phyloP scores from a whole-genome alignment of 805 yeast species.

The Saturnispora halmiae region DNA sequence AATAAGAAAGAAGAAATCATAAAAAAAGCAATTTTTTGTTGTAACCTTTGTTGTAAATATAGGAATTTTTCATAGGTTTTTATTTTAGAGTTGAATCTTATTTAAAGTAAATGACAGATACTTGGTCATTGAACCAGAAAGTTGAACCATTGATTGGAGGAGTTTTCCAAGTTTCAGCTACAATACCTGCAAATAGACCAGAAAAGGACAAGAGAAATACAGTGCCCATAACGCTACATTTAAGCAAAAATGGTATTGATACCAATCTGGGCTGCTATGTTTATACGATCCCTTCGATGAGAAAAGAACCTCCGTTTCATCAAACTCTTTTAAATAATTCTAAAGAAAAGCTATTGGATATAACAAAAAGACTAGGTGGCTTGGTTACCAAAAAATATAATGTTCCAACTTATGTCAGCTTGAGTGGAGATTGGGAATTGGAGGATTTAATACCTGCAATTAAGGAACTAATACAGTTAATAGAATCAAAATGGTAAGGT shows the following conservation, averaged over 20 bases:
- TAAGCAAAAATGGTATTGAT: constrained; percentile 28
- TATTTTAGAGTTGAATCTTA: too few species aligned
- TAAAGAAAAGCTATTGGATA: constrained; percentile 33
- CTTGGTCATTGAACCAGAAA: neutral
- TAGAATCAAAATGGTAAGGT: constrained; percentile 21
- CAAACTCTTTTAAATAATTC: constrained; percentile 38
- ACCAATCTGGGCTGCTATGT: constrained; percentile 35
- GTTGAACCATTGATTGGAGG: constrained; percentile 2
- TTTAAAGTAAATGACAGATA: constrained; percentile 1
- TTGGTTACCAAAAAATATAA: constrained; percentile 33
- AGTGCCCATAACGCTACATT: constrained; percentile 31
- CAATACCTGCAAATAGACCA: constrained; percentile 1
- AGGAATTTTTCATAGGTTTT: too few species aligned
- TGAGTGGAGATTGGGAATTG: constrained; percentile 32
- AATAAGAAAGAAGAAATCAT: too few species aligned
- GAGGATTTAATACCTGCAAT: constrained; percentile 26
- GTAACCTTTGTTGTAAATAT: too few species aligned
- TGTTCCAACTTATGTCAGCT: constrained; percentile 37
- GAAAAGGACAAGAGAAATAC: neutral
- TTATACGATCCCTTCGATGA: constrained; percentile 32
- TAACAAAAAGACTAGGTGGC: constrained; percentile 35
- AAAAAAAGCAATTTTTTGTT: too few species aligned
- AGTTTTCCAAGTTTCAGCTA: constrained; percentile 3
- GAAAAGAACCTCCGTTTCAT: constrained; percentile 23
- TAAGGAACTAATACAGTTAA: constrained; percentile 23